These are phyloP conservation scores for Hanseniaspora taiwanica DNA, from an alignment of 805 yeast genomes.

Conservation along the genomic window DNA sequence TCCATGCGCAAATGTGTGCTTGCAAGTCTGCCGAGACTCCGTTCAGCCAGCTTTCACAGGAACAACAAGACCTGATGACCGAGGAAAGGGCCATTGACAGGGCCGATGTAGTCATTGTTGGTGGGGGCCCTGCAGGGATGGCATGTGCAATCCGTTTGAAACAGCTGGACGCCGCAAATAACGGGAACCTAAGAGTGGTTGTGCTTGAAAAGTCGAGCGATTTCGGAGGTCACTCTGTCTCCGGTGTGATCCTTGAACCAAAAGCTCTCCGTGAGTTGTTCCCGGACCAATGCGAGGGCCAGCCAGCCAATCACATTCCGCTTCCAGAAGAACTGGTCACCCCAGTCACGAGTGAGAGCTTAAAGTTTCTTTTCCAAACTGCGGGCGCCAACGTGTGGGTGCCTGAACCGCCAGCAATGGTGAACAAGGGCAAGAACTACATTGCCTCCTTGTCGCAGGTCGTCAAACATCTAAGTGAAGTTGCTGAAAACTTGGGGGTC, in stretches of 20 bases:
- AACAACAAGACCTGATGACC: conserved; percentile 32
- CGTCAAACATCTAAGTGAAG: conserved; percentile 68
- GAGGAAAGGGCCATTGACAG: conserved; percentile 71
- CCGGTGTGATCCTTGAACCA: conserved; percentile 94
- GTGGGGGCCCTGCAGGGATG: conserved; percentile 96
- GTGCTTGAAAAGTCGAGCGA: conserved; percentile 88
- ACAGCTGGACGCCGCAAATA: conserved; percentile 57
- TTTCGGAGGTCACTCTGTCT: conserved; percentile 81
- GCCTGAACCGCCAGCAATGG: conserved; percentile 91
- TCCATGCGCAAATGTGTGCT: not conserved
- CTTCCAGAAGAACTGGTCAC: conserved; percentile 71
- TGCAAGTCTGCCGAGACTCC: conserved; percentile 15
- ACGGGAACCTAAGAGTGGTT: conserved; percentile 66
- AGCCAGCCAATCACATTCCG: conserved; percentile 36
- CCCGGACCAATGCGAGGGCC: conserved; percentile 30
- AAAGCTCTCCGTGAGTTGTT: conserved; percentile 73
- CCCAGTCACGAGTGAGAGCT: conserved; percentile 56
- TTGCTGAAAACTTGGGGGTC: conserved; percentile 88
- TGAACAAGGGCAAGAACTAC: conserved; percentile 67
- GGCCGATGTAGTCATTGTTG: conserved; percentile 91
- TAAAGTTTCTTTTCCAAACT: conserved; percentile 54
- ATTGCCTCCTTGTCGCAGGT: conserved; percentile 75
- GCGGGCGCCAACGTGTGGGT: conserved; percentile 40
- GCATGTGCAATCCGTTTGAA: conserved; percentile 86
- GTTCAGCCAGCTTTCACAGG: conserved; percentile 24